Evolutionary conservation across 106 monocot genomes (phyloP).

Genomic region (Dioscorea dumetorum): DNA sequence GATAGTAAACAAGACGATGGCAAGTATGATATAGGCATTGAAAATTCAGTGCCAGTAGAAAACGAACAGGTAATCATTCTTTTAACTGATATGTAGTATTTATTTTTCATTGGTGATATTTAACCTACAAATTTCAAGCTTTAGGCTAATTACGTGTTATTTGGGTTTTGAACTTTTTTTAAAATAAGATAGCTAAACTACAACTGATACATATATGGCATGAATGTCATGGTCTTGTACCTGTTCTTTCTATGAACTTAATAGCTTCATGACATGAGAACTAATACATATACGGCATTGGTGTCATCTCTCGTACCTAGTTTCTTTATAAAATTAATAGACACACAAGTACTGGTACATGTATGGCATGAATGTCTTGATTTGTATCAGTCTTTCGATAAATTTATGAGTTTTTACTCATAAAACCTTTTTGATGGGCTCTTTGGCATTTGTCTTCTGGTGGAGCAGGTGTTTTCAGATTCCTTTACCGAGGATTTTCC

Average conservation of each 20-base stretch:
- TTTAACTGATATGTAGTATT: neutral
- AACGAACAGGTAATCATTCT: conserved; percentile 14
- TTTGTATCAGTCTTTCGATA: neutral
- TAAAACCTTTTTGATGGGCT: neutral
- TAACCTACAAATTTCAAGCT: neutral
- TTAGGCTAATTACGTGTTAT: neutral
- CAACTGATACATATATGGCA: neutral
- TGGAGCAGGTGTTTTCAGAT: conserved; percentile 21
- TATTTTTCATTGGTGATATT: neutral
- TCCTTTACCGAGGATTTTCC: conserved; percentile 24
- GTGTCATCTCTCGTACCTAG: neutral
- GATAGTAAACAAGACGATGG: conserved; percentile 15
- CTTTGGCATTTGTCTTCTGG: neutral
- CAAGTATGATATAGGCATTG: neutral
- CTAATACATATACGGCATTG: neutral
- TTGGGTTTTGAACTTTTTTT: neutral
- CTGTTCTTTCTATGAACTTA: neutral
- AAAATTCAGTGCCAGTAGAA: conserved; percentile 7
- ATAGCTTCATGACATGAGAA: neutral
- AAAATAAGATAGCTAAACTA: neutral
- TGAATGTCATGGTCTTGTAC: neutral
- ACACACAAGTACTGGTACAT: neutral
- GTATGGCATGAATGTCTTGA: neutral
- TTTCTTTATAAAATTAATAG: neutral
- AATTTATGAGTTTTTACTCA: neutral